Percentiles rank a stretch among this genome's conserved stretches.
Conservation (phyloP, 2,329 filamentous ascomycete species). For the Pseudogymnoascus sp. region DNA sequence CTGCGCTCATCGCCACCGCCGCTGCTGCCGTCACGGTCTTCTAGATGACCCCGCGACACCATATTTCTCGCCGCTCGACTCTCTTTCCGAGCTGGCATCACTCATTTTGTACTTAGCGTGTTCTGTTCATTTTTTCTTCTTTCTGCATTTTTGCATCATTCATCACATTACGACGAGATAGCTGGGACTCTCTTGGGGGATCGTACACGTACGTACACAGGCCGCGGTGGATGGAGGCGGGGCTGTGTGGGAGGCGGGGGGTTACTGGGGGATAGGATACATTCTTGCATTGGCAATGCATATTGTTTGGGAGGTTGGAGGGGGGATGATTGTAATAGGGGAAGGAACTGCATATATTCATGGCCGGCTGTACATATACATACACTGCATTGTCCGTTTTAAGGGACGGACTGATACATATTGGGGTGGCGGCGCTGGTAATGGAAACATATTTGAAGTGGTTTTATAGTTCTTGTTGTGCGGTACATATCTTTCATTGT, state of each 20-base stretch:
- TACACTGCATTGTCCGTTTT: conserved; percentile 1
- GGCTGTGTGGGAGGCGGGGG: background rate
- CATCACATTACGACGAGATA: conserved; percentile 5
- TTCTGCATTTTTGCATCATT: background rate
- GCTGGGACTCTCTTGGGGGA: background rate
- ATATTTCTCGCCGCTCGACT: background rate
- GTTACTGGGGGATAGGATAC: background rate
- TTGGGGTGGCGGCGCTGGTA: background rate
- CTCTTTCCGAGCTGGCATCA: background rate
- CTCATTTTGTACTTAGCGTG: conserved; percentile 6
- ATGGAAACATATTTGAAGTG: conserved; percentile 1
- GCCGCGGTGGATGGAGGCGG: background rate
- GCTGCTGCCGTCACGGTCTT: background rate
- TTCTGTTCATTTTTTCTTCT: background rate
- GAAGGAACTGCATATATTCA: conserved; percentile 1
- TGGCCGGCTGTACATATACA: conserved; percentile 6
- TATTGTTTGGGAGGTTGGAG: background rate
- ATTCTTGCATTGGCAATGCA: conserved; percentile 1
- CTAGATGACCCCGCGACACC: background rate
- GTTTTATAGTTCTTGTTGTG: background rate
- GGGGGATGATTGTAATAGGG: background rate
- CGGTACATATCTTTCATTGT: background rate
- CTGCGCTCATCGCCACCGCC: background rate
- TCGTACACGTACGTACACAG: background rate
- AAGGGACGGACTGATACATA: background rate